Evolutionary conservation across 345 rosid species (phyloP).

Genomic region (Mercurialis annua): DNA sequence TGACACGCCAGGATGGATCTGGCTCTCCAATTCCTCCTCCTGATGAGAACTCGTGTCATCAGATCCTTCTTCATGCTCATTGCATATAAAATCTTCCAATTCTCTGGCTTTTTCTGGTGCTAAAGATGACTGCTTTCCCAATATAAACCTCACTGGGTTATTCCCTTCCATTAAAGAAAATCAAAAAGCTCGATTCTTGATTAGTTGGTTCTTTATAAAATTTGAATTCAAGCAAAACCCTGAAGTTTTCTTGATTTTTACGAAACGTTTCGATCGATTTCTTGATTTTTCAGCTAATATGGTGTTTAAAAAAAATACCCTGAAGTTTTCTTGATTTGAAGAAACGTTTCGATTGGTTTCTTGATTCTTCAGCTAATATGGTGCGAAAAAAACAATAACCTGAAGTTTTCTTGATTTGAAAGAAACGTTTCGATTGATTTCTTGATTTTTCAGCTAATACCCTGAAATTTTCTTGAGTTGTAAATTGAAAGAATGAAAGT

Average conservation of each 20-base stretch:
- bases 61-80: conserved; percentile 12
- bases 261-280: too few relatives aligned
- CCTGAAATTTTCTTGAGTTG: not conserved
- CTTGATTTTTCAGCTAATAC: not conserved
- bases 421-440: too few relatives aligned
- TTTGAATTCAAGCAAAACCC: not conserved
- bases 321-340: too few relatives aligned
- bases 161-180: conserved; percentile 49
- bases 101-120: conserved; percentile 43
- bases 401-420: too few relatives aligned
- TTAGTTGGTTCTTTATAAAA: not conserved
- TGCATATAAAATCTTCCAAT: too few relatives aligned
- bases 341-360: too few relatives aligned
- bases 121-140: conserved; percentile 69
- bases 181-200: not conserved
- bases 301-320: too few relatives aligned
- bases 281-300: too few relatives aligned
- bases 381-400: not conserved
- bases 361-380: not conserved
- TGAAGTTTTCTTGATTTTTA: not conserved
- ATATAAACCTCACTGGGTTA: conserved; percentile 39
- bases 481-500: not conserved
- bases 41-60: conserved; percentile 30
- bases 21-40: conserved; percentile 34
- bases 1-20: conserved; percentile 50